Conservation (phyloP, 1,284 basidiomycete genomes). For the Apiotrichum akiyoshidainum region DNA sequence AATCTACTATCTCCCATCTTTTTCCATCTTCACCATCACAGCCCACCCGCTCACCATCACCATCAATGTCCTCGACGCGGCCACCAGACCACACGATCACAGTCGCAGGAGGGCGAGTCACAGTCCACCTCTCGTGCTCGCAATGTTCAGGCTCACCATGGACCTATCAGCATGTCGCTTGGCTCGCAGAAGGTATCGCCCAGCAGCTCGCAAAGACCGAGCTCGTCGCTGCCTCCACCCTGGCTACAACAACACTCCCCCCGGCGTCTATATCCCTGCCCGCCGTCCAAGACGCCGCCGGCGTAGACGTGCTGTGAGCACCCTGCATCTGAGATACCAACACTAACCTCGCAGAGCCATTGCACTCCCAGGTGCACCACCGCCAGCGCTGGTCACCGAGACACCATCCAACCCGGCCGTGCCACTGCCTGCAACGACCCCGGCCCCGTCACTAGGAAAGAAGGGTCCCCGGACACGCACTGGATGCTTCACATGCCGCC, state of each 20-base stretch:
- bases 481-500: conserved; percentile 20
- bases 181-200: conserved; percentile 11
- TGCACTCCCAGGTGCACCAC: not conserved
- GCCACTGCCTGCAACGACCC: not conserved
- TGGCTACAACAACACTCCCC: not conserved
- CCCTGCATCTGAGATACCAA: no score
- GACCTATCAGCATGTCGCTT: conserved; percentile 15
- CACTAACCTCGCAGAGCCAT: no score
- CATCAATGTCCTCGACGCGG: not conserved
- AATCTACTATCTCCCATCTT: not conserved
- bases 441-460: conserved; percentile 8
- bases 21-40: not conserved
- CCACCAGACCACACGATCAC: conserved; percentile 4
- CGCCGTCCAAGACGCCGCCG: no score
- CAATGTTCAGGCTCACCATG: conserved; percentile 7
- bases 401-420: not conserved
- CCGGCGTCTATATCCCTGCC: no score
- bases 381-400: not conserved
- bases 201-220: not conserved
- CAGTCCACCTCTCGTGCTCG: conserved; percentile 12
- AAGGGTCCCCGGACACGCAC: conserved; percentile 16
- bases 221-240: not conserved
- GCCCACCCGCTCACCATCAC: not conserved
- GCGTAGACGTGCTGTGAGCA: no score
- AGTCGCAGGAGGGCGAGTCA: conserved; percentile 12